phyloP scores from a whole-genome alignment of 176 grass and related monocot species.

The Neostapfia colusana region DNA sequence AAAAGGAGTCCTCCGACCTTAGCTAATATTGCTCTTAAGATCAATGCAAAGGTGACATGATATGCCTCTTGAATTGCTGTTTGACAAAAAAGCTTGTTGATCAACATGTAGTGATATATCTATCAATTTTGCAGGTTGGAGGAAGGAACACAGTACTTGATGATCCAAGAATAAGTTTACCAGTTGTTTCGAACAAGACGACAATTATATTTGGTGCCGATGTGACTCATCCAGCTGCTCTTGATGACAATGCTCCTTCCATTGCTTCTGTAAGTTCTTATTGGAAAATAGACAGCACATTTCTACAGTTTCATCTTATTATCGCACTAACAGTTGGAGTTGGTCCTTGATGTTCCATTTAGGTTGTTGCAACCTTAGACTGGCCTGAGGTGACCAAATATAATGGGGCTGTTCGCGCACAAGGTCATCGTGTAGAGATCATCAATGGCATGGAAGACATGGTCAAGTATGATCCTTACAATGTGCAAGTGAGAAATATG shows the following conservation, averaged over 20 bases:
- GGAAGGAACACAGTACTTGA: conserved; percentile 66
- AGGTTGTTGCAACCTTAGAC: conserved; percentile 82
- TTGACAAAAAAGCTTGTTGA: conserved; percentile 2
- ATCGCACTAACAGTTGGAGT: background rate
- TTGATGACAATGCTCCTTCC: conserved; percentile 57
- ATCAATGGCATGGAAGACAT: conserved; percentile 52
- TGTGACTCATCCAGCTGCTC: conserved; percentile 67
- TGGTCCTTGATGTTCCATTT: conserved; percentile 15
- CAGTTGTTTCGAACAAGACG: conserved; percentile 40
- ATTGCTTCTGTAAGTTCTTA: conserved; percentile 68
- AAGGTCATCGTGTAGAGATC: conserved; percentile 53
- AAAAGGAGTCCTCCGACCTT: background rate
- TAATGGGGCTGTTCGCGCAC: conserved; percentile 47
- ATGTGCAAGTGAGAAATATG: background rate
- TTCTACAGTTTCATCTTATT: conserved; percentile 3
- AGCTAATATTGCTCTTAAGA: conserved; percentile 68
- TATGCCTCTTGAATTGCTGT: background rate
- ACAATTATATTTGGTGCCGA: conserved; percentile 81
- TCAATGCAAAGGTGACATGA: conserved; percentile 66
- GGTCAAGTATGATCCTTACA: conserved; percentile 35
- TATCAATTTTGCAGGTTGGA: conserved; percentile 48
- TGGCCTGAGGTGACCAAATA: conserved; percentile 80
- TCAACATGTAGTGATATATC: background rate
- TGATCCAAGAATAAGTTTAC: conserved; percentile 38
- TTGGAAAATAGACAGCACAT: background rate